Evolutionary conservation across 352 stramenopile genomes (phyloP), one percentile per base, ranked within the genome.

Genomic region (Sclerospora graminicola): DNA sequence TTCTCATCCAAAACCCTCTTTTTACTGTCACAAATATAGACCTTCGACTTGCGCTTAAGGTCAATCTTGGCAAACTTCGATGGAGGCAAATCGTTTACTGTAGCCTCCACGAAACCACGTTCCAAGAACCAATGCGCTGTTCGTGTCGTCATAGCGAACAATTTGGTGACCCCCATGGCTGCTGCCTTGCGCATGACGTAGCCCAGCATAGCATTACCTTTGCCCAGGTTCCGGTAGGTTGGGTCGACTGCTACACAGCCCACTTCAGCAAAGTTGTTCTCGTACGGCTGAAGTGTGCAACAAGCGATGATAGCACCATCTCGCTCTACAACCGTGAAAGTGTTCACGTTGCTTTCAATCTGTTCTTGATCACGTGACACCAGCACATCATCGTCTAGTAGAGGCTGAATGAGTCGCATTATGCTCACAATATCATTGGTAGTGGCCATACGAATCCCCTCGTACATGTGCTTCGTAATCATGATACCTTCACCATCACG

Each of bases 41-140:
- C 79, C 57, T 90, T 90, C 31, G 78, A 90, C 49, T 88, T 76
- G 45, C 81, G 73, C 52, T 84, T 86, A 8, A 86, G 56, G 42
- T 92, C 75, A 38, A 92, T 78, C 48, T 81, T 88, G 16, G 57
- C 63, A 9, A 66, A 61, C 63, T 92, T 92, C 10, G 73, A 87
- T 23, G 63, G 55, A 10, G 85, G 85, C n/a, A 96, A 64, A 19
- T 89, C 79, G n/a, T 89, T 69, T 18, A 98, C 81, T 5, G 61
- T 58, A 7, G 89, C 88, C 54, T 95, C 76, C 47, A 86, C 70
- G 56, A 98, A 99, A 15, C 94, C 94, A 24, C 94, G 74, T 69
- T 99, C 95, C 42, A 98, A 64, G 63, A 99, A 99, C 93, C 94
- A 99, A 62, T 98, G 91, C 56, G 97, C 97, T 13, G 95, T 99